Evolutionary conservation across 208 protist genomes (phyloP), one percentile per base, ranked within the genome.

Genomic region (Endotrypanum monterogeii): DNA sequence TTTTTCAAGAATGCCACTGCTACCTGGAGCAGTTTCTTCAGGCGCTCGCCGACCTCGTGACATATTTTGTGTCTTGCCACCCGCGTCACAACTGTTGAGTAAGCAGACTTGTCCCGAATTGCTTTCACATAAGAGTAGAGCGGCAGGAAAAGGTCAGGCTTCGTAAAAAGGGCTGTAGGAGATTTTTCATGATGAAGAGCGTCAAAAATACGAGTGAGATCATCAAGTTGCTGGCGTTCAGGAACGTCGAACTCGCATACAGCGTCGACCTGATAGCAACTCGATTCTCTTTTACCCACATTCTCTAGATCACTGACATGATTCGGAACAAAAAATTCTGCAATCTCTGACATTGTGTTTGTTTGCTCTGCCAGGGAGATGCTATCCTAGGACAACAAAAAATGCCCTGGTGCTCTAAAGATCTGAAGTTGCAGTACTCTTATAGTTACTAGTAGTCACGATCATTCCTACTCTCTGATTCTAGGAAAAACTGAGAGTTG

Each of bases 21-120:
- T n/a, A 95, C 86, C 56, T 93, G 90, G 0, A 97, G 82, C 52
- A 97, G 83, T 68, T 95, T 97, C 66, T 93, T 92, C 55, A 97
- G 71, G 1, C 90, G 83, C 66, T 97, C 92, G 16, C 89, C 86
- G 18, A 94, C 61, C 79, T 97, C 90, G 71, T 97, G 92, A 67
- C 92, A 97, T 72, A 97, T 93, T 69, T 97, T 97, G 76, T 97
- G 90, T 44, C 92, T 81, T 20, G 90, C 85, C 1, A 84, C 77
- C 18, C 83, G 78, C 14, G 79, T 90, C 3, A 97, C 90, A 37
- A 74, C 72, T 23, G 48, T 52, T 18, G 56, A 44, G 18, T 56
- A 18, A 20, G 16, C 51, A 6, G 56, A 52, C 35, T 89, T 87
- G 9, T 82, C 77, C 32, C 86, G 79, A 37, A 96, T 84, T 12